Conservation (phyloP, 768 basidiomycete genomes). For the Naematelia encephala region DNA sequence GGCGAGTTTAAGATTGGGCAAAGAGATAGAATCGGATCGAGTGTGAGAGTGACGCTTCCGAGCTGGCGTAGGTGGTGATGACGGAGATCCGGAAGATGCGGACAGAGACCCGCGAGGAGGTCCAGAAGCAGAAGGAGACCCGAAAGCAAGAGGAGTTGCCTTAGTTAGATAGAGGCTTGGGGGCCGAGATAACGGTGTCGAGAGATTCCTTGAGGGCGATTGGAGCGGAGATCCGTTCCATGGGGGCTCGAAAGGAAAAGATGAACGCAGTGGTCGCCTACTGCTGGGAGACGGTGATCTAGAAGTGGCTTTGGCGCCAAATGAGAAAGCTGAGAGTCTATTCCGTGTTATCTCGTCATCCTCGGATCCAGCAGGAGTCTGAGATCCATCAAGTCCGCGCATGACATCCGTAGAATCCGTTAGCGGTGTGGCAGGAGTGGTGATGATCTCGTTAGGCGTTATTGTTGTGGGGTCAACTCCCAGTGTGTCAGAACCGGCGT, state of each 20-base stretch:
- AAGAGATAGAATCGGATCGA: constrained; percentile 42
- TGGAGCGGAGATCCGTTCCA: neutral
- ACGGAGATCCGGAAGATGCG: constrained; percentile 13
- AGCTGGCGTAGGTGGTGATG: constrained; percentile 32
- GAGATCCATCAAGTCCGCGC: neutral
- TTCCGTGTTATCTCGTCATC: constrained; percentile 17
- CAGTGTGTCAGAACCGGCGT: neutral
- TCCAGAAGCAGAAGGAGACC: constrained; percentile 5
- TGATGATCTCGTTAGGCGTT: constrained; percentile 29
- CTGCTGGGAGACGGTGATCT: constrained; percentile 6
- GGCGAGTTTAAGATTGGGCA: constrained; percentile 35
- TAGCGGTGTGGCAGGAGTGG: constrained; percentile 35
- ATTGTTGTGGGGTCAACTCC: neutral
- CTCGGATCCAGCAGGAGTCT: neutral
- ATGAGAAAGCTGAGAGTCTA: constrained; percentile 33
- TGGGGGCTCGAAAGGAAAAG: neutral
- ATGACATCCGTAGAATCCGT: constrained; percentile 16
- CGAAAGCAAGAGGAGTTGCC: constrained; percentile 27
- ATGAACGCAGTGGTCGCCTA: neutral
- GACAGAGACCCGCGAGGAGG: neutral
- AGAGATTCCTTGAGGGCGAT: neutral
- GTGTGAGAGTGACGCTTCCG: constrained; percentile 41
- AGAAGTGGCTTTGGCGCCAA: constrained; percentile 31
- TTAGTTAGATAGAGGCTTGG: constrained; percentile 37
- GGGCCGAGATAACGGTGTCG: constrained; percentile 33